These are phyloP conservation scores for Rhodomyrtus psidioides DNA, from an alignment of 441 rosid species.

Conservation along the genomic window DNA sequence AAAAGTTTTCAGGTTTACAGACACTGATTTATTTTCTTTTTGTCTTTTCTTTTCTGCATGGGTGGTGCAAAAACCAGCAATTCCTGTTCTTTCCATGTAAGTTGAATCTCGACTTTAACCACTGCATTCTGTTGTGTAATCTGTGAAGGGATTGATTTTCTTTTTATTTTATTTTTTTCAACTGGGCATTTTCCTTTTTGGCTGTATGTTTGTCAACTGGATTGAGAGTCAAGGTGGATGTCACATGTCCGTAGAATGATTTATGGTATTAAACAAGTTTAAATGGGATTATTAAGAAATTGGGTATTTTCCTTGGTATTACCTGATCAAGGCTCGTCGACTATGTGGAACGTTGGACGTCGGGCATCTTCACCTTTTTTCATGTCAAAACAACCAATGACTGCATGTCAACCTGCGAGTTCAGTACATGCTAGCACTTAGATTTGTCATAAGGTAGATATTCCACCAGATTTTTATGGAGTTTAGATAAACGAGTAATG, in stretches of 20 bases:
- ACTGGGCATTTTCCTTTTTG: constrained; percentile 1
- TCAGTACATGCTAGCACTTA: background rate
- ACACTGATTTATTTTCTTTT: constrained; percentile 23
- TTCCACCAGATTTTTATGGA: background rate
- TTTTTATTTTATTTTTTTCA: background rate
- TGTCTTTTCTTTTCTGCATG: constrained; percentile 29
- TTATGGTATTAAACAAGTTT: background rate
- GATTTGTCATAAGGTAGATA: background rate
- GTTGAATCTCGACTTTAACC: constrained; percentile 15
- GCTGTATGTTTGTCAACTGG: background rate
- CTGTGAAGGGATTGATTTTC: background rate
- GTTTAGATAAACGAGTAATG: background rate
- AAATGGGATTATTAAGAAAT: background rate
- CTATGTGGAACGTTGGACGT: background rate
- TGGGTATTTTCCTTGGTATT: background rate
- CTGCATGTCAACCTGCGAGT: background rate
- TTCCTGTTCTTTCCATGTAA: constrained; percentile 96
- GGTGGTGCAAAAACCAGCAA: constrained; percentile 54
- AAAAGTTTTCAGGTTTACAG: background rate
- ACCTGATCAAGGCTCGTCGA: background rate
- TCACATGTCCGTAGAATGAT: background rate
- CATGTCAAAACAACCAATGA: background rate
- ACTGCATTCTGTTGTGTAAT: background rate
- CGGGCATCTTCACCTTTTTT: background rate
- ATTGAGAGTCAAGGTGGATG: background rate